Base-by-base conservation (phyloP, 345 rosid genomes). In the Corymbia maculata region DNA sequence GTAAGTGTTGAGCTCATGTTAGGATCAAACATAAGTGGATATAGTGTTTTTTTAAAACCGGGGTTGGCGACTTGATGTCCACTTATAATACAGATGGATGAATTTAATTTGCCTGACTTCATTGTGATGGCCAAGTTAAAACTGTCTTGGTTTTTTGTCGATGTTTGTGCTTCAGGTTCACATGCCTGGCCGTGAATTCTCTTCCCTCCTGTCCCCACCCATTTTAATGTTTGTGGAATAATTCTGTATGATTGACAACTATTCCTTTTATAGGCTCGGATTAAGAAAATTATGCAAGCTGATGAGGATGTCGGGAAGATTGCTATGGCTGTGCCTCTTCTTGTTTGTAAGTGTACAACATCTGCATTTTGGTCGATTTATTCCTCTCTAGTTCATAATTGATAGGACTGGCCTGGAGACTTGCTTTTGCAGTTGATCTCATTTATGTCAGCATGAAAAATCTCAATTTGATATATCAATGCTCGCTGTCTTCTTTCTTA, bases 261-360 rank as follows among this genome's bases (percentile, higher is more conserved):
- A 26, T 86, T 88, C 75, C 10, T 90, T 57, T 55, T 11, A 53
- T 86, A 95, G 98, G 94, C 93, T 49, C 93, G 97, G 87, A 95
- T 95, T 57, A 95, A 95, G 94, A 95, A 94, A 92, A 95, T 95
- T 89, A 95, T 95, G 98, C 98, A 95, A 91, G 90, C 96, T 86
- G 97, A 95, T 91, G 97, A 95, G 32, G 98, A 95, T 90, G 93
- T 95, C 5, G 98, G 98, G 87, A 95, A 95, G 91, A 95, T 95
- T 64, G 95, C 98, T 86, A 92, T 94, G 96, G 97, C 95, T 47
- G 98, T 95, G 17, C 98, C 98, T 89, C 94, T 95, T 86, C 95
- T 95, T 90, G 93, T 95, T 84, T 95, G 98, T 95, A 90, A 95
- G 98, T 79, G 87, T 14, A 61, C 49, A 36, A n/a, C 26, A 26